These are phyloP conservation scores for Emergomyces pasteurianus DNA, from an alignment of 2,329 filamentous ascomycete genomes.

Conservation along the genomic window DNA sequence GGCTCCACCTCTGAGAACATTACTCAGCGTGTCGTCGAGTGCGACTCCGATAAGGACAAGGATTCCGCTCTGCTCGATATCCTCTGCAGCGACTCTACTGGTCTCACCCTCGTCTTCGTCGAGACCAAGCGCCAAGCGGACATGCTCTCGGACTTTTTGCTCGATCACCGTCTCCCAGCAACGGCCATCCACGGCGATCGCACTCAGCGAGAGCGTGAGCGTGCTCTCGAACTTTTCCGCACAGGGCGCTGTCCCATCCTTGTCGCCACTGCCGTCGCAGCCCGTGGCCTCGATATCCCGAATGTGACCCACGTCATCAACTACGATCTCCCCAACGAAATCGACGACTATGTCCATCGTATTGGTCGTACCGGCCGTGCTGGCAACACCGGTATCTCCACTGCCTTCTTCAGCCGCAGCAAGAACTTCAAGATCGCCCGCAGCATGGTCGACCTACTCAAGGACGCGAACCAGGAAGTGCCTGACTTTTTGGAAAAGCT, in stretches of 20 bases:
- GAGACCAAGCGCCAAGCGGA: conserved; percentile 99
- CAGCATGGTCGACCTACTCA: conserved; percentile 91
- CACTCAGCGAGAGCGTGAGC: conserved; percentile 97
- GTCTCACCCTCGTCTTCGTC: conserved; percentile 93
- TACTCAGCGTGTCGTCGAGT: conserved; percentile 95
- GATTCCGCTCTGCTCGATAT: conserved; percentile 95
- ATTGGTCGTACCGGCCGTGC: conserved; percentile 99
- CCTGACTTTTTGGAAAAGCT: conserved; percentile 93
- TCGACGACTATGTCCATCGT: conserved; percentile 97
- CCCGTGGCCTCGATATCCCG: conserved; percentile 81
- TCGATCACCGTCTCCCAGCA: conserved; percentile 96
- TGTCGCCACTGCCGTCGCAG: conserved; percentile 92
- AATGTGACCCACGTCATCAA: conserved; percentile 97
- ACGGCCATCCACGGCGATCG: conserved; percentile 98
- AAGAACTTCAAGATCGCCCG: conserved; percentile 88
- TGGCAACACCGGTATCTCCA: conserved; percentile 95
- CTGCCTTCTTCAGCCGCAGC: conserved; percentile 98
- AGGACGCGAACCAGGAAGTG: conserved; percentile 97
- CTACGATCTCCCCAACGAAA: conserved; percentile 97
- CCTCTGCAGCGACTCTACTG: conserved; percentile 76
- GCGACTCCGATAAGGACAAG: conserved; percentile 95
- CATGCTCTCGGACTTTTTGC: conserved; percentile 91
- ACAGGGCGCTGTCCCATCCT: conserved; percentile 91
- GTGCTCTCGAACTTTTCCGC: conserved; percentile 94
- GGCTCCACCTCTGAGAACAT: conserved; percentile 99